Base-by-base conservation (phyloP, 768 basidiomycete genomes). In the Rhodotorula babjevae region DNA sequence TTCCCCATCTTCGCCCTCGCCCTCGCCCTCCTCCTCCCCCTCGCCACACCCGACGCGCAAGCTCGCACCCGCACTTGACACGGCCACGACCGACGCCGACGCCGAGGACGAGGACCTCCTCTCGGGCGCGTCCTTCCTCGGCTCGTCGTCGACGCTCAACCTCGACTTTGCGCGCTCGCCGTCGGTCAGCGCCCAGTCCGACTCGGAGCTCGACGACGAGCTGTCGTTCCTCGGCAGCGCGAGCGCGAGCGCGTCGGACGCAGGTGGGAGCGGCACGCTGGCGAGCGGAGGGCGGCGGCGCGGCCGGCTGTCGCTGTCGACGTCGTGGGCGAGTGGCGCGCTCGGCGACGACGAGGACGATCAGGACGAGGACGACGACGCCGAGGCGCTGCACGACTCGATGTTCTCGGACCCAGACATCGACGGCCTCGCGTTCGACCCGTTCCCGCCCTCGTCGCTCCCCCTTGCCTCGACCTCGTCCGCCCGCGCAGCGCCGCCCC, bases 341-440 rank as follows among this genome's bases (percentile, higher is more conserved):
- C 1, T n/a, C 58, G 58, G 16, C 3, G 59, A 52, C 55, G 44
- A 53, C n/a, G 59, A 67, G 23, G 31, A 50, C 55, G 61, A 64
- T 46, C 31, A 53, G 21, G 59, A 67, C 31, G 31, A 50, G 47
- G 61, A 64, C 58, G 61, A 64, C 58, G 59, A 52, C 55, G 44
- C 46, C n/a, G 59, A 67, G 23, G 31, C 36, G 36, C 36, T 36
- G 36, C 36, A 50, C 55, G 61, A 64, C 33, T 70, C 75, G 63
- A 68, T 73, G 67, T 56, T 76, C 16, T 62, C 67, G 27, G 72
- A 73, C 61, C 72, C 72, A 3, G 72, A 73, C 59, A 61, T 60
- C 59, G 58, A 61, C 36, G 60, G 66, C 14, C 68, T 55, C 6
- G 67, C 58, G 9, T 63, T 69, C 47, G 46, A 56, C 11, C n/a